Base-by-base conservation (phyloP, 129 eudicot genomes). In the Artemisia argyi region DNA sequence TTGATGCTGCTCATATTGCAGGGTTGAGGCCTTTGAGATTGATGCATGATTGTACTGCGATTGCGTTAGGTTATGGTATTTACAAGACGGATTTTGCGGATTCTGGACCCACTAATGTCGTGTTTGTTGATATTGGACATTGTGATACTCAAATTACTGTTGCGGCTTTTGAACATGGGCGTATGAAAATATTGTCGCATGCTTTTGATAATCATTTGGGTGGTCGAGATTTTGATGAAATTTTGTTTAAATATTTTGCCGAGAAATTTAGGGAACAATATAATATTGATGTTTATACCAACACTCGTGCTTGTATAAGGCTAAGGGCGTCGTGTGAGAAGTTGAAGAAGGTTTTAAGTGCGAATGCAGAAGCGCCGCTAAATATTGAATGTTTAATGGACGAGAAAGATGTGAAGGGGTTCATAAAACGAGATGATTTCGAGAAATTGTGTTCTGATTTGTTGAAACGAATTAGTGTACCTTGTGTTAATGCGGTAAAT, bases 321-420 rank as follows among this genome's bases (percentile, higher is more conserved):
- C 83, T 95, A 69, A 86, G 99, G 79, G 71, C 87, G 7, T 55
- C 99, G 2, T 95, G 99, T 66, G 99, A 95, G 81, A 95, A 95
- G 74, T 22, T 90, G 80, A 95, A 95, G 86, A 95, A 95, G 75
- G 94, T 95, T 69, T 74, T 95, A 81, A 95, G 99, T 80, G 99
- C 99, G 12, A 95, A 95, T 79, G 84, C 97, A 1, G 97, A 95
- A 89, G 99, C 97, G 11, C 97, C 95, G 3, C 77, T 90, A 53
- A 86, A 83, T 75, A 95, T 95, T 32, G 99, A 95, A 75, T 95
- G 99, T 76, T 87, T 95, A 78, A 91, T 95, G 97, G 99, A 91
- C 63, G 99, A 91, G 79, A 95, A 86, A 83, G 99, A 95, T 72
- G 99, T 95, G 39, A 91, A 78, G 60, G 99, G 99, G 16, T 88